Percentiles rank a stretch among this genome's conserved stretches.
These are phyloP conservation scores for Polyplosphaeria fusca DNA, from an alignment of 495 filamentous ascomycete genomes.

Conservation along the genomic window DNA sequence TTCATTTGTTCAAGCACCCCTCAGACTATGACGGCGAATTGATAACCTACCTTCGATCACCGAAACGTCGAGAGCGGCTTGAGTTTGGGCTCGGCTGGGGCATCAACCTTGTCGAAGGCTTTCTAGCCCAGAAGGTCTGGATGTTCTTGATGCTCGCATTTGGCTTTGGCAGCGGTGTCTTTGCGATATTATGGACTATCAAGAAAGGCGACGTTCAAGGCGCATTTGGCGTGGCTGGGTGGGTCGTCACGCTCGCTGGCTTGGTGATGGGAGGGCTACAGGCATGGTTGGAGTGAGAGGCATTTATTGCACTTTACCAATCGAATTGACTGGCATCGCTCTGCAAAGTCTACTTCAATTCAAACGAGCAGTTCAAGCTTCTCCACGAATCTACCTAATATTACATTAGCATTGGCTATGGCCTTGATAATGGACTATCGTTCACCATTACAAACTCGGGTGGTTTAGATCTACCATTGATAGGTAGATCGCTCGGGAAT, in stretches of 20 bases:
- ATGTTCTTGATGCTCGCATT: constrained; percentile 34
- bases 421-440: too few species aligned
- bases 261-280: constrained; percentile 41
- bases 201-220: constrained; percentile 42
- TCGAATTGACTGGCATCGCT: neutral
- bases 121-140: constrained; percentile 42
- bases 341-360: too few species aligned
- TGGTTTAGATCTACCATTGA: neutral
- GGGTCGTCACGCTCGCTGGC: constrained; percentile 35
- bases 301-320: neutral
- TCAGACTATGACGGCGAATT: constrained; percentile 40
- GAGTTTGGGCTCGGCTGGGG: constrained; percentile 43
- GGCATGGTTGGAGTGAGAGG: constrained; percentile 30
- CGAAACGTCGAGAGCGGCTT: constrained; percentile 33
- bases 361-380: too few species aligned
- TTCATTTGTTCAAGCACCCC: constrained; percentile 44
- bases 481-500: too few species aligned
- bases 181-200: constrained; percentile 41
- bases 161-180: constrained; percentile 38
- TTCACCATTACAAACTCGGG: neutral
- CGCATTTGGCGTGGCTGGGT: constrained; percentile 45
- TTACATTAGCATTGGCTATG: too few species aligned
- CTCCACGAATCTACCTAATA: too few species aligned
- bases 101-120: constrained; percentile 45
- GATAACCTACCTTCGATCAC: constrained; percentile 36